Evolutionary conservation across 805 yeast genomes (phyloP), one percentile per base, ranked within the genome.

Genomic region (Zygoascus bituminiphila): DNA sequence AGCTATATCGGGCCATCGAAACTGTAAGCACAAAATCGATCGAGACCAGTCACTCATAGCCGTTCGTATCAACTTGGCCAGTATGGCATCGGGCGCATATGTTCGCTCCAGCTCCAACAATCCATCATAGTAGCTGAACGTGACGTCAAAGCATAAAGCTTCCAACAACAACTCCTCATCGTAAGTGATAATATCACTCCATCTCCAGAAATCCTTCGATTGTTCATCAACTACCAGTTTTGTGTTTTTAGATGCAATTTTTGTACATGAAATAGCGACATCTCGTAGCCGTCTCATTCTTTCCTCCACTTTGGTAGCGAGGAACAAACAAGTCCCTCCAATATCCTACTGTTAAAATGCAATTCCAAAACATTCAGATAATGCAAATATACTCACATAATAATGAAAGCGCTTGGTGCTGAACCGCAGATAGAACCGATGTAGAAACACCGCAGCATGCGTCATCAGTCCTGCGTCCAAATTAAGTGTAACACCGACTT

Each of bases 231-330:
- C 70, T 42, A 58, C 61, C 42, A 66, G 65, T 42, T 62, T 61
- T 14, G 65, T 65, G 43, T 69, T 61, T 51, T 72, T 73, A 19
- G 69, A 69, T 0, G 81, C 79, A 4, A 71, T 67, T 42, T 67
- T 66, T 4, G 78, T 75, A 54, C 78, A 72, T 4, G 70, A 67
- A n/a, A 69, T 65, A 19, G 75, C 77, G 4, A 78, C 68, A 46
- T 77, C 80, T 37, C 71, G 60, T 24, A 77, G 58, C 35, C 70
- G 60, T 24, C 82, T 65, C 29, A 72, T 67, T 25, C 77, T 68
- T 48, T 77, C 82, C 46, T 77, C 79, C 6, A 76, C 69, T 51
- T 77, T 77, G 47, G 77, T 68, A 3, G 80, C 80, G 22, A 77
- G 61, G 54, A 77, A 77, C 15, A 78, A 54, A 25, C 75, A 61